Evolutionary conservation across 345 rosid species (phyloP), one percentile per base, ranked within the genome.

Genomic region (Iberis pinnata): DNA sequence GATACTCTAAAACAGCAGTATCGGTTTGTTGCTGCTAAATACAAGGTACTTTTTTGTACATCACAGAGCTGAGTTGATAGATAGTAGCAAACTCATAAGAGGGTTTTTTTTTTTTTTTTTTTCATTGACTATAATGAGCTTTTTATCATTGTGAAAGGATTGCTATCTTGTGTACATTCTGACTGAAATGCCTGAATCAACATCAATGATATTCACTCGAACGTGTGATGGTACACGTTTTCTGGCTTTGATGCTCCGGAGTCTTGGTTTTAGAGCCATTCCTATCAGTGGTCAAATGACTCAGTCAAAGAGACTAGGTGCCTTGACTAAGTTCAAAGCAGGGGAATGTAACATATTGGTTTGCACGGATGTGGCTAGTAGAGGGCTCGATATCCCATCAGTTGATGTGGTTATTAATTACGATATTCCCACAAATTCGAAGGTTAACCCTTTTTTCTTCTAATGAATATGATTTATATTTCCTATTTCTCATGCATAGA

Each of bases 211-310:
- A 42, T 92, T 92, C 68, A 83, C 98, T 24, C 79, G 97, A 36
- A 92, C 98, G 14, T 88, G 97, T 49, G 95, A 83, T 65, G 79
- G 86, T 57, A 92, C 98, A 46, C 80, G 66, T 33, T 67, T 81
- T 65, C 63, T 92, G 65, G 87, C 97, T 32, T 63, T 76, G 70
- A 32, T 78, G 66, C 95, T 92, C 68, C 76, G 97, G 40, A 88
- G 81, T 72, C 93, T 92, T 60, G 94, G 90, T 50, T 65, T 88
- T 42, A 77, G 86, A 69, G 95, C 98, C 65, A 80, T 92, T 61
- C 98, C 98, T 3, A 88, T 92, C 46, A 88, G 88, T 73, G 98
- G 98, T 43, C 97, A 92, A 33, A 88, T 92, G 98, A 80, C 68
- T 57, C 98, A 88, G 98, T 53, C 96, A 18, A 92, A 88, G 69